These are phyloP conservation scores for Globisporangium abappressorium DNA, from an alignment of 352 stramenopile genomes.

Conservation along the genomic window DNA sequence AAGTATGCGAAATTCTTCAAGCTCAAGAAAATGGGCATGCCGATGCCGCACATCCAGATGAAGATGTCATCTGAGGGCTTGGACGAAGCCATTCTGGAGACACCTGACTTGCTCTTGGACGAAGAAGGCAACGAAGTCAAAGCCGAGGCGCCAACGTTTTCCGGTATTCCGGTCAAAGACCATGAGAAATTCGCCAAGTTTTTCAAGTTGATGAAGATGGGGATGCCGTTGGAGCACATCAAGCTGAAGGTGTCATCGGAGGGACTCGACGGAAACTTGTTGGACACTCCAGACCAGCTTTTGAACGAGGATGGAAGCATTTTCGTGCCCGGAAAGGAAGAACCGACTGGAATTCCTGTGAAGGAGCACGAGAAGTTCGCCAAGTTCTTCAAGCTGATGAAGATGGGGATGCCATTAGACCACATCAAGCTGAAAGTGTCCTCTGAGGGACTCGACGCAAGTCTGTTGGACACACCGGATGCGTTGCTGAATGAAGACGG, in stretches of 20 bases:
- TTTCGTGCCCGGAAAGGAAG: conserved; percentile 34
- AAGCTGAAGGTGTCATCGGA: conserved; percentile 76
- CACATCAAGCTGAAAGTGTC: conserved; percentile 76
- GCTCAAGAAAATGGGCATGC: conserved; percentile 95
- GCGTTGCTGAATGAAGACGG: conserved; percentile 56
- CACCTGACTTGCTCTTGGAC: conserved; percentile 51
- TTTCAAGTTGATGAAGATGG: conserved; percentile 83
- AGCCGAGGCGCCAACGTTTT: conserved; percentile 3
- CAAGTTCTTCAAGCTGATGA: conserved; percentile 82
- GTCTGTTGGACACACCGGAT: conserved; percentile 77
- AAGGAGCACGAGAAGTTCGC: conserved; percentile 87
- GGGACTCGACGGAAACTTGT: conserved; percentile 82
- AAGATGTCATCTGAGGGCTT: conserved; percentile 93
- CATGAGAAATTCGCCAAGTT: conserved; percentile 70
- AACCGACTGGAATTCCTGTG: conserved; percentile 32
- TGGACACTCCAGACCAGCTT: conserved; percentile 63
- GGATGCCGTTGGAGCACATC: conserved; percentile 75
- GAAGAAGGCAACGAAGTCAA: conserved; percentile 47
- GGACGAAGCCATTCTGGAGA: conserved; percentile 82
- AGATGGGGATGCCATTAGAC: conserved; percentile 80
- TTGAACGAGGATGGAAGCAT: conserved; percentile 48
- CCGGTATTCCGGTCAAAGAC: conserved; percentile 63
- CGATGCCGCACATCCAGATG: conserved; percentile 88
- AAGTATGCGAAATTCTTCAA: conserved; percentile 93
- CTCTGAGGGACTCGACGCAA: conserved; percentile 86